Base-by-base conservation (phyloP, 208 protist genomes). In the Wallacemonas collosoma region DNA sequence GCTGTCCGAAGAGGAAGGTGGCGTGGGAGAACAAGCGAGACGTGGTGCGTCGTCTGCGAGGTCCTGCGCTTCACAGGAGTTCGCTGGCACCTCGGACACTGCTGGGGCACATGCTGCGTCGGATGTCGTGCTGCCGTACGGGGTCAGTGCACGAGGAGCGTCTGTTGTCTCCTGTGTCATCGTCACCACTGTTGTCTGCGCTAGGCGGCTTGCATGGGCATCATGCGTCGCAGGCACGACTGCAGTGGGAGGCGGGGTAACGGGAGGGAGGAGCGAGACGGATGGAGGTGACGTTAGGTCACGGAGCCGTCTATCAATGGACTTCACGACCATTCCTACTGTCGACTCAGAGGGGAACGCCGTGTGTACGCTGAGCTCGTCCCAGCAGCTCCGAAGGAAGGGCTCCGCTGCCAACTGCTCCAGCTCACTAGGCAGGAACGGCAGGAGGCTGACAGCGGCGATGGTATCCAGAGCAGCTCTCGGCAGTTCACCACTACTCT, bases 381-480 rank as follows among this genome's bases (percentile, higher is more conserved):
- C 76, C 90, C 90, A 95, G 65, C 79, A 88, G 73, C 81, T 88
- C 40, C 51, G 55, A 26, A 93, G 60, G 75, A 93, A 95, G 15
- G 40, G 76, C 12, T 68, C 40, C n/a, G 68, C 75, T 4, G 76
- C 71, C 3, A 56, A 47, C 72, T 92, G 85, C 76, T 95, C 90
- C 45, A 95, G 70, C 2, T 83, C 60, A 68, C 90, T 95, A 3
- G 90, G 90, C 2, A 91, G 71, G 1, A 72, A 43, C 7, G 69
- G 53, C 26, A 87, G 61, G 44, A 91, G 38, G 2, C 77, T 72
- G 8, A 66, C 26, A 3, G 60, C 51, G 35, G 4, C 62, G 63
- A 8, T 36, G 2, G 68, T 9, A 38, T 57, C 45, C 17, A 74
- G 40, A 4, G 57, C 36, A 14, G 70, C 11, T 7, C 53, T 58